Evolutionary conservation across 2,329 filamentous ascomycete species (phyloP).

Genomic region (Whalleya microplaca): DNA sequence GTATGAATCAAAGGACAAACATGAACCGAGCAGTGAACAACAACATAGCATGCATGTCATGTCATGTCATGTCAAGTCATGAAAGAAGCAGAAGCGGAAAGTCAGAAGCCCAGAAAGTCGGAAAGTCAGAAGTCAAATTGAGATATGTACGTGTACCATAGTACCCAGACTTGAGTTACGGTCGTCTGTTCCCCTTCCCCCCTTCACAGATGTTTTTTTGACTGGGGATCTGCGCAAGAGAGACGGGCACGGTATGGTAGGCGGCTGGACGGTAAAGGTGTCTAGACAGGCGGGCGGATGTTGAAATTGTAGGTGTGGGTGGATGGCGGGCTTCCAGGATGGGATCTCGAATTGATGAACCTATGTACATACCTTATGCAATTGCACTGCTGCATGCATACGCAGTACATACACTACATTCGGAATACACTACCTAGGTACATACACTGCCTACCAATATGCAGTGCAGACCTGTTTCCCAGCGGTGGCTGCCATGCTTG

Average conservation of each 20-base stretch:
- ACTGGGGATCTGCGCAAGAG: conserved; percentile 16
- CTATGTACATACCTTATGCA: too few relatives aligned
- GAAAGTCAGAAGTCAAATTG: conserved; percentile 10
- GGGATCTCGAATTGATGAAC: conserved; percentile 24
- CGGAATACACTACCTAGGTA: too few relatives aligned
- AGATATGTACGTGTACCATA: conserved; percentile 6
- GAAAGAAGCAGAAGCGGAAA: conserved; percentile 13
- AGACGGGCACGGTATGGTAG: too few relatives aligned
- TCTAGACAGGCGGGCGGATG: too few relatives aligned
- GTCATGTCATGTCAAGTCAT: conserved; percentile 22
- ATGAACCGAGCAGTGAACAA: too few relatives aligned
- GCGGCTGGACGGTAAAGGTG: too few relatives aligned
- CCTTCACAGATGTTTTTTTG: conserved; percentile 21
- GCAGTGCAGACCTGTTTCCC: background rate
- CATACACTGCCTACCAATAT: background rate
- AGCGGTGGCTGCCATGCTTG: too few relatives aligned
- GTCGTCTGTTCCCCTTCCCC: conserved; percentile 26
- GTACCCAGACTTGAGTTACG: conserved; percentile 13
- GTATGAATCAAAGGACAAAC: too few relatives aligned
- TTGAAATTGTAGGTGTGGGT: background rate
- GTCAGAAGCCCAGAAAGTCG: conserved; percentile 9
- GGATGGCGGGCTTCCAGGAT: background rate
- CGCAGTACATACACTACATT: background rate
- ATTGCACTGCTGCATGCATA: conserved; percentile 10
- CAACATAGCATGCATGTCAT: too few relatives aligned